Conservation (phyloP, 768 basidiomycete species). For the Rossbeevera mucosa region DNA sequence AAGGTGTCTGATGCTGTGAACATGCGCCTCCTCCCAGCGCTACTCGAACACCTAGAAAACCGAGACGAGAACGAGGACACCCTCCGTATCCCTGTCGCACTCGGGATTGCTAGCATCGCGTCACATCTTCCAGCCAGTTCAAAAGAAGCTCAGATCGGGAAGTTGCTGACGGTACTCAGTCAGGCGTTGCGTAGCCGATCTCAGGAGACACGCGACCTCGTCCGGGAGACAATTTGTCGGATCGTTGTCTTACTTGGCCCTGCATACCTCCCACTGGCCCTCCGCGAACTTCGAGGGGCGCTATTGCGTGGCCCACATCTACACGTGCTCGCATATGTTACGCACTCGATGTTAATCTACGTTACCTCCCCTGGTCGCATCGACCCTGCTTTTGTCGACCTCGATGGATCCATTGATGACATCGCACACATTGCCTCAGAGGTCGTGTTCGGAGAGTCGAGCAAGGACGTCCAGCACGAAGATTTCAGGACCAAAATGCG, state of each 20-base stretch:
- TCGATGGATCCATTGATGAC: conserved; percentile 77
- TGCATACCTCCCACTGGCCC: conserved; percentile 61
- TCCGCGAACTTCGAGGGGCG: conserved; percentile 81
- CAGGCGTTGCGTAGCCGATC: conserved; percentile 92
- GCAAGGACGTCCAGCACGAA: conserved; percentile 80
- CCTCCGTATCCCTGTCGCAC: conserved; percentile 81
- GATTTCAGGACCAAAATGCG: conserved; percentile 94
- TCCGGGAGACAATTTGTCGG: conserved; percentile 76
- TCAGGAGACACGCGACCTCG: conserved; percentile 86
- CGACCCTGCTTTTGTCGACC: conserved; percentile 47
- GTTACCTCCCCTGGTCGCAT: conserved; percentile 59
- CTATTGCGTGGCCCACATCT: conserved; percentile 89
- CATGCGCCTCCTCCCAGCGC: conserved; percentile 66
- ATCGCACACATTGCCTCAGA: conserved; percentile 78
- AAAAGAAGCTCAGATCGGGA: conserved; percentile 64
- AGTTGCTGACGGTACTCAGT: conserved; percentile 77
- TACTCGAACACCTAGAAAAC: conserved; percentile 78
- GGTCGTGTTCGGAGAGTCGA: conserved; percentile 92
- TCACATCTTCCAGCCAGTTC: conserved; percentile 64
- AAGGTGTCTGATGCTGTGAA: conserved; percentile 74
- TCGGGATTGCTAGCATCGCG: conserved; percentile 84
- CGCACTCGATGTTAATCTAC: conserved; percentile 78
- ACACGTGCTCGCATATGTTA: conserved; percentile 83
- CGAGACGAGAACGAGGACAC: conserved; percentile 80
- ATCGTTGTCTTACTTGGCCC: conserved; percentile 73